These are phyloP conservation scores for Penicillium janthinellum DNA, from an alignment of 2,329 filamentous ascomycete species.

Conservation along the genomic window DNA sequence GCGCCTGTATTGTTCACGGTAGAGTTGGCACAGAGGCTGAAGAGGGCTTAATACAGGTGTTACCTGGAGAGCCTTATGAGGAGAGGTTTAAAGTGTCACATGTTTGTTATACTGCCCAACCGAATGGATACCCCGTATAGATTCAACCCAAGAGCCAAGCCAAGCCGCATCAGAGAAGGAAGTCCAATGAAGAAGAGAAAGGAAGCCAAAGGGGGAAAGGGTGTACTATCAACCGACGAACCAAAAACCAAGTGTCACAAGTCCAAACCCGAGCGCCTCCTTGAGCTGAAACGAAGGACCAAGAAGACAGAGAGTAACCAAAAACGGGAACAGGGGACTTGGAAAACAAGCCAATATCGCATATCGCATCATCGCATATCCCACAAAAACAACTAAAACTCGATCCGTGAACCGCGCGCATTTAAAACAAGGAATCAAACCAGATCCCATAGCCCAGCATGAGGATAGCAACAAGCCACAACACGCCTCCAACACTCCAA, in stretches of 20 bases:
- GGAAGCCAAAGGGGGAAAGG: neutral
- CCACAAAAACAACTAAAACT: constrained; percentile 15
- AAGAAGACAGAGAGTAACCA: constrained; percentile 23
- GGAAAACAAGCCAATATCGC: constrained; percentile 17
- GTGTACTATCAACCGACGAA: constrained; percentile 3
- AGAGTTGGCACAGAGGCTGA: constrained; percentile 55
- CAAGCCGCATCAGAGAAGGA: neutral
- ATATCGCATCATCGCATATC: constrained; percentile 29
- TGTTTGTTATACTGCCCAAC: constrained; percentile 16
- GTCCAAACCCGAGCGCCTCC: constrained; percentile 23
- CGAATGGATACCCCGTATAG: constrained; percentile 17
- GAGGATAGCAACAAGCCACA: constrained; percentile 2
- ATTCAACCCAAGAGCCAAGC: constrained; percentile 5
- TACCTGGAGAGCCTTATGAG: neutral
- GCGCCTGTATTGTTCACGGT: constrained; percentile 74
- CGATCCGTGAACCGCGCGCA: constrained; percentile 17
- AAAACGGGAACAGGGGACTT: constrained; percentile 5
- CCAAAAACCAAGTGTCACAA: constrained; percentile 7
- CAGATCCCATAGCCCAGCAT: constrained; percentile 4
- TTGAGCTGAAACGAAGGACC: constrained; percentile 29
- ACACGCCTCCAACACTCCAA: constrained; percentile 10
- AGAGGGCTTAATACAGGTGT: constrained; percentile 15
- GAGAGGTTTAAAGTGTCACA: neutral
- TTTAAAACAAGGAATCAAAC: constrained; percentile 7
- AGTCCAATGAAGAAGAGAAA: neutral